Conservation (phyloP, 106 monocot genomes). For the Gastrodia elata region DNA sequence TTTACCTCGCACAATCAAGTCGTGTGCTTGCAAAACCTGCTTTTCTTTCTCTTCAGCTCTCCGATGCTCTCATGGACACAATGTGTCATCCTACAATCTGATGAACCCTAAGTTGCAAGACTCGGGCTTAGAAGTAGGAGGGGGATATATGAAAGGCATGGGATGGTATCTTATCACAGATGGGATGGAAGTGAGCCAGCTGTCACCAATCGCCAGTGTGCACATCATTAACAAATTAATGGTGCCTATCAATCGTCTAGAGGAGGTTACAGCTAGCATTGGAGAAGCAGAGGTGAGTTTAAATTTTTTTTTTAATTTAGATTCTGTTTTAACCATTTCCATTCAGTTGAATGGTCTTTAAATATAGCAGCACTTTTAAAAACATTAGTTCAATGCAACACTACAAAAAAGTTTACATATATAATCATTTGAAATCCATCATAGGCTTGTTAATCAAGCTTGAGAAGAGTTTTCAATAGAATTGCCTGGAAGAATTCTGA, state of each 20-base stretch:
- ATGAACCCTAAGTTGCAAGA: slow-evolving; percentile 18
- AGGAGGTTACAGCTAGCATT: slow-evolving; percentile 18
- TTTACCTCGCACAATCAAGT: neutral
- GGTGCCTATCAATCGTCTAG: slow-evolving; percentile 18
- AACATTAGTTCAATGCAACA: no score
- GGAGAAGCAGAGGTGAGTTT: slow-evolving; percentile 30
- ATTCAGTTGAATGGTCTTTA: neutral
- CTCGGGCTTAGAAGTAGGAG: neutral
- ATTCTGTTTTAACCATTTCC: neutral
- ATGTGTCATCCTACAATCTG: slow-evolving; percentile 1
- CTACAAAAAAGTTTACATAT: no score
- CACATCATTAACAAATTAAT: slow-evolving; percentile 18
- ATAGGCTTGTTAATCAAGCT: no score
- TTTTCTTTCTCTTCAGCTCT: neutral
- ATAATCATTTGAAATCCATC: no score
- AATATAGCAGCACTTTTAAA: no score
- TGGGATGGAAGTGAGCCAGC: slow-evolving; percentile 21
- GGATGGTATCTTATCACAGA: slow-evolving; percentile 27
- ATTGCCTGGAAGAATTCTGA: no score
- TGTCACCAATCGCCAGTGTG: slow-evolving; percentile 18
- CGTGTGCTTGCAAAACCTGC: slow-evolving; percentile 8
- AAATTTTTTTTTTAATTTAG: neutral
- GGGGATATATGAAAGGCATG: slow-evolving; percentile 18
- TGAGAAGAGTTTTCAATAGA: no score
- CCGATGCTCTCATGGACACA: slow-evolving; percentile 11